Percentiles rank a stretch among this genome's conserved stretches.
These are phyloP conservation scores for Chaetothyriales sp. DNA, from an alignment of 2,329 filamentous ascomycete species.

Conservation along the genomic window DNA sequence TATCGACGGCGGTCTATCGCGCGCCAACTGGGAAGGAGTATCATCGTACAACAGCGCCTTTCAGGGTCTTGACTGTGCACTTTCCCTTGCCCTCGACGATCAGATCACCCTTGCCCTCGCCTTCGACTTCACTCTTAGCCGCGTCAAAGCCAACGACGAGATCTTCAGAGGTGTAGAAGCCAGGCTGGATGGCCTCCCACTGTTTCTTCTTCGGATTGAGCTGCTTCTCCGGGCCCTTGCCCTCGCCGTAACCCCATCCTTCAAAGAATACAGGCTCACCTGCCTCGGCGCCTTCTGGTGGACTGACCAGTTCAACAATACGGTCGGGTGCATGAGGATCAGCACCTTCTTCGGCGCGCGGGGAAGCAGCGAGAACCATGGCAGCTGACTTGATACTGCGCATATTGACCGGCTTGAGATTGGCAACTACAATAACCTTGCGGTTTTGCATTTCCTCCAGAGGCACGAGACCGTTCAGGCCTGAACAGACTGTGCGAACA, in stretches of 20 bases:
- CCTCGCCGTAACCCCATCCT: constrained; percentile 68
- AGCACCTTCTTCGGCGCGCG: constrained; percentile 57
- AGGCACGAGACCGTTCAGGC: constrained; percentile 81
- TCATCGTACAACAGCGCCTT: constrained; percentile 42
- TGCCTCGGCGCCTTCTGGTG: constrained; percentile 61
- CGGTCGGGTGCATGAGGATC: constrained; percentile 65
- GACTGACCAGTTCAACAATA: constrained; percentile 69
- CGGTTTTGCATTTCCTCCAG: constrained; percentile 93
- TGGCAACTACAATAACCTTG: constrained; percentile 90
- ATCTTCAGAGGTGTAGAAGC: constrained; percentile 73
- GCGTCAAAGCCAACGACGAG: constrained; percentile 82
- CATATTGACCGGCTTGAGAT: constrained; percentile 99
- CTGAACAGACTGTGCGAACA: constrained; percentile 90
- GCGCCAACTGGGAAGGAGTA: not conserved
- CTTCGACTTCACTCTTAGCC: constrained; percentile 55
- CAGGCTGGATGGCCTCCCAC: constrained; percentile 92
- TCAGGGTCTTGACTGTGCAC: constrained; percentile 70
- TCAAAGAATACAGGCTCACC: constrained; percentile 87
- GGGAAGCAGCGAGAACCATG: constrained; percentile 93
- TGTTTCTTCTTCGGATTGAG: constrained; percentile 99
- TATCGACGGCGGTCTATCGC: too few species aligned
- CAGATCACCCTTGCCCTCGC: constrained; percentile 44
- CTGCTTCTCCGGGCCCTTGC: constrained; percentile 55
- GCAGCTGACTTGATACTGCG: constrained; percentile 65
- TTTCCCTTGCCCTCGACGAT: constrained; percentile 59